These are phyloP conservation scores for Teratosphaeria epicoccoides DNA, from an alignment of 2,329 filamentous ascomycete species.

Conservation along the genomic window DNA sequence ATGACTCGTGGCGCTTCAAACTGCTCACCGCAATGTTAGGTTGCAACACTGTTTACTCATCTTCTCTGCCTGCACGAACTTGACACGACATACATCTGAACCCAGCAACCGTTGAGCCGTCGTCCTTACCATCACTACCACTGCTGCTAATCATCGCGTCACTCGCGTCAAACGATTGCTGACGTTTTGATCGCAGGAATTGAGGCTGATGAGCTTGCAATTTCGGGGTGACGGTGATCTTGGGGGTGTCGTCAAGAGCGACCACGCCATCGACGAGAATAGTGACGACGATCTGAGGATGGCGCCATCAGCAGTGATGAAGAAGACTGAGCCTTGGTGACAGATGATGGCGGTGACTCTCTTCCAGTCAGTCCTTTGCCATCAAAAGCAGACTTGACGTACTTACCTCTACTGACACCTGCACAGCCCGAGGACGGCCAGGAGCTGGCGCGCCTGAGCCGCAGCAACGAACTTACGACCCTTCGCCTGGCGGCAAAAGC, in stretches of 20 bases:
- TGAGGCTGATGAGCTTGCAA: background rate
- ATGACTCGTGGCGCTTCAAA: background rate
- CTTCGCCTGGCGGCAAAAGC: background rate
- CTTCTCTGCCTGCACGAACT: background rate
- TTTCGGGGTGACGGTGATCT: background rate
- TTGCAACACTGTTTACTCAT: background rate
- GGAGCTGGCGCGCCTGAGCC: background rate
- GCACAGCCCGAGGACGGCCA: background rate
- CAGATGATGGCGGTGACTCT: background rate
- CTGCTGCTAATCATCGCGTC: background rate
- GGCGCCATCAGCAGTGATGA: background rate
- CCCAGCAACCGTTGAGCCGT: background rate
- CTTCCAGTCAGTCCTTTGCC: background rate
- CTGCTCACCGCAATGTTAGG: background rate
- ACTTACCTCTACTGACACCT: no score
- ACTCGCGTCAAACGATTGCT: background rate
- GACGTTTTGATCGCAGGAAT: background rate
- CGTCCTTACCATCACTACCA: background rate
- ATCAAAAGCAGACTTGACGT: background rate
- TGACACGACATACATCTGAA: background rate
- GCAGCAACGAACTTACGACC: background rate
- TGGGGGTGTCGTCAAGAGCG: background rate
- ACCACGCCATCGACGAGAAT: background rate
- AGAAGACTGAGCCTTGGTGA: background rate
- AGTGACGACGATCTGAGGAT: background rate